These are phyloP conservation scores for Tricholoma flavovirens DNA, from an alignment of 768 basidiomycete species.

Conservation along the genomic window DNA sequence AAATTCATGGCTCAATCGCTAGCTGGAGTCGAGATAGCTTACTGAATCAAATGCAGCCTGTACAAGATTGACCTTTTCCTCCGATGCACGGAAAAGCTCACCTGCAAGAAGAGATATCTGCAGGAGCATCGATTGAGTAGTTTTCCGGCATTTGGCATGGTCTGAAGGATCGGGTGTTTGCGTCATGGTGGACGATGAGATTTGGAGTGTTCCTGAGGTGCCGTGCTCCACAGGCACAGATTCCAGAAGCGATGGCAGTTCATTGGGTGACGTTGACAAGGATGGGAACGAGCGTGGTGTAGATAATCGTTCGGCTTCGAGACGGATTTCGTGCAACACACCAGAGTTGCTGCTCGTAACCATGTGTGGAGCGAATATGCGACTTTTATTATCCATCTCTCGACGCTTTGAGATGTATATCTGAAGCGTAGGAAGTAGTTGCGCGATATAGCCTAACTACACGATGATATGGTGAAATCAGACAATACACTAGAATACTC, in stretches of 20 bases:
- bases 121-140: slow-evolving; percentile 47
- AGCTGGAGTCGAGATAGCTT: slow-evolving; percentile 18
- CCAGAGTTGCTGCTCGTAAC: not conserved
- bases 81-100: slow-evolving; percentile 54
- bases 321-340: not conserved
- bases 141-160: slow-evolving; percentile 23
- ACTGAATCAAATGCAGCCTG: slow-evolving; percentile 68
- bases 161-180: slow-evolving; percentile 15
- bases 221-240: not conserved
- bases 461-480: not conserved
- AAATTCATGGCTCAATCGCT: slow-evolving; percentile 2
- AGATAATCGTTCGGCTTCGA: not conserved
- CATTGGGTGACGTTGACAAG: not conserved
- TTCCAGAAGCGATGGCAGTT: not conserved
- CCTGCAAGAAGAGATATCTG: slow-evolving; percentile 56
- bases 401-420: slow-evolving; percentile 37
- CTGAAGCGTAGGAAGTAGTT: slow-evolving; percentile 39
- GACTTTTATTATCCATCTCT: not conserved
- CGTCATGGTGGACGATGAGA: slow-evolving; percentile 2
- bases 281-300: not conserved
- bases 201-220: not conserved
- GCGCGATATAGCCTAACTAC: slow-evolving; percentile 32
- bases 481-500: slow-evolving; percentile 14
- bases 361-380: not conserved
- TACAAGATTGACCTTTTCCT: slow-evolving; percentile 77